Percentiles rank a stretch among this genome's conserved stretches.
Conservation (phyloP, 176 grass and related monocot genomes). For the Tillandsia fasciculata region DNA sequence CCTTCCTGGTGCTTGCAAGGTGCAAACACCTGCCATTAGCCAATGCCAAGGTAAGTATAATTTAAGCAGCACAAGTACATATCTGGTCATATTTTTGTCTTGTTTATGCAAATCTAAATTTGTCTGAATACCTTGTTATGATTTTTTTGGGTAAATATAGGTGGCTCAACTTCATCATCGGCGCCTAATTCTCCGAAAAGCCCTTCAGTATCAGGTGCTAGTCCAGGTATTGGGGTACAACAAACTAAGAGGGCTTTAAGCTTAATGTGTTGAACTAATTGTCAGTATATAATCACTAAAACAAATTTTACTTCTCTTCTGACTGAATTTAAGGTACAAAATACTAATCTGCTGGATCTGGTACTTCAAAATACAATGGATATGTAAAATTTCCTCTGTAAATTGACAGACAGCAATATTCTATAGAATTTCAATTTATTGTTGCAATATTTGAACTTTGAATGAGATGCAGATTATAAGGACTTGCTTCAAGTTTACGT, state of each 20-base stretch:
- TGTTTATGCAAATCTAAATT: neutral
- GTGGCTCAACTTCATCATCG: neutral
- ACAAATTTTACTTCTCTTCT: neutral
- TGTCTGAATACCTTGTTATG: neutral
- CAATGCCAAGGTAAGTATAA: neutral
- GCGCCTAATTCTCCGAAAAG: neutral
- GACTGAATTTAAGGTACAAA: neutral
- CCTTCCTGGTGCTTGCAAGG: slow-evolving; percentile 44
- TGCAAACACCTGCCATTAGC: slow-evolving; percentile 23
- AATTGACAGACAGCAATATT: too few relatives aligned
- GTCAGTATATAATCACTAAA: neutral
- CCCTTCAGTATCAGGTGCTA: neutral
- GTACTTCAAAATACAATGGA: too few relatives aligned
- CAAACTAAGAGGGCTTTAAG: too few relatives aligned
- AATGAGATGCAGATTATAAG: too few relatives aligned
- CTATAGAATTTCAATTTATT: too few relatives aligned
- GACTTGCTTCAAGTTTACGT: too few relatives aligned
- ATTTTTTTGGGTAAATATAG: neutral
- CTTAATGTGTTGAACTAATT: too few relatives aligned
- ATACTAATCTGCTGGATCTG: neutral
- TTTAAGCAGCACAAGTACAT: neutral
- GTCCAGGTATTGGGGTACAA: neutral
- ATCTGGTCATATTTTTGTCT: neutral
- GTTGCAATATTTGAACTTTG: too few relatives aligned
- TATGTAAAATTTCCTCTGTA: too few relatives aligned